Base-by-base conservation (phyloP, 2,329 filamentous ascomycete genomes). In the Mycocentrospora acerina region DNA sequence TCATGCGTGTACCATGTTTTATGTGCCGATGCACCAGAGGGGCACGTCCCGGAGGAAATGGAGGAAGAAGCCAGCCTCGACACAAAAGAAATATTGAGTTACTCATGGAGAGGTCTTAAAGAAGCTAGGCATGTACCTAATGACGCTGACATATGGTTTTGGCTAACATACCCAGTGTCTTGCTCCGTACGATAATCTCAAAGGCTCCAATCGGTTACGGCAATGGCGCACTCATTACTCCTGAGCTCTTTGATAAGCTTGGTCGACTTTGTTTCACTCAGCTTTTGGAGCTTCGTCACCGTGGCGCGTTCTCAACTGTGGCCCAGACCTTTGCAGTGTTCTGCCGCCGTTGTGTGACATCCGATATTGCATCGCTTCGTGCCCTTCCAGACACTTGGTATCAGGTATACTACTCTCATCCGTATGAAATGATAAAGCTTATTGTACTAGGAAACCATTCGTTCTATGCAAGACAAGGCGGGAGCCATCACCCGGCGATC, bases 11-110 rank as follows among this genome's bases (percentile, higher is more conserved):
- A 80, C 53, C 78, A 83, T 35, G 81, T 94, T 4, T 77, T 98
- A 1, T 98, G 93, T 58, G 85, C 95, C 47, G 93, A 96, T 67
- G 95, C 93, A 1, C 93, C 94, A 0, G 93, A 98, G 68, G 91
- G 91, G 0, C 84, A 93, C 63, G 72, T 88, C 3, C 85, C 84
- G 0, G 82, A 90, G 35, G 87, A 91, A 17, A 66, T 88, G n/a
- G 81, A 86, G 36, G 83, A 86, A 24, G 71, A 80, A 12, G 78
- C 85, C 4, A 86, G 83, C 1, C 75, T 89, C 2, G 84, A 86
- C 35, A 90, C 89, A 0, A 97, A 96, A 60, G 89, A 94, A 55
- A 78, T 95, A 13, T 70, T 98, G 31, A 97, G 91, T 50, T 98
- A 93, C 65, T 95, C 90, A 46, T 98, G 95, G 78, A 82, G 93